phyloP scores from a whole-genome alignment of 2,329 filamentous ascomycete genomes.

The Fusarium praegraminearum region DNA sequence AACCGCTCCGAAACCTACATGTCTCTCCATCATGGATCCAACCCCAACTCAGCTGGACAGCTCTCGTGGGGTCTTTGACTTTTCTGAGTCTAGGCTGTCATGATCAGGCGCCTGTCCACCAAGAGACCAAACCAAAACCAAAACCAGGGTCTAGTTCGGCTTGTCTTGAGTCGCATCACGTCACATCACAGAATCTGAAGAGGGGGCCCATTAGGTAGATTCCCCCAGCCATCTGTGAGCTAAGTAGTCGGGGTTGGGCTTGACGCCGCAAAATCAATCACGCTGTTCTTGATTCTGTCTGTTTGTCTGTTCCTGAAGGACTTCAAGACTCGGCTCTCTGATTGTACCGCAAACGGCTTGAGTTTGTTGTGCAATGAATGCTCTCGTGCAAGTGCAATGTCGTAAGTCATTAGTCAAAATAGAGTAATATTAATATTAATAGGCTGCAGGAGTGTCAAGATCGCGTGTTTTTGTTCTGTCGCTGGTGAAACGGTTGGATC shows the following conservation, averaged over 20 bases:
- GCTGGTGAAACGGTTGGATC: constrained; percentile 30
- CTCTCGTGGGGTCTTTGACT: constrained; percentile 17
- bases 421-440: not conserved
- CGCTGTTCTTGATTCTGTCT: not conserved
- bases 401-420: constrained; percentile 2
- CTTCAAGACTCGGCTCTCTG: not conserved
- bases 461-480: constrained; percentile 29
- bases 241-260: constrained; percentile 24
- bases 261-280: constrained; percentile 21
- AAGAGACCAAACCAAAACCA: constrained; percentile 9
- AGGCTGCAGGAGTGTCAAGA: not conserved
- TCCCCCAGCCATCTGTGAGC: constrained; percentile 13
- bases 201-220: not conserved
- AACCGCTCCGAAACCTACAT: not conserved
- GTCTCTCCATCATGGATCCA: not conserved
- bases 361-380: constrained; percentile 15
- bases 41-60: constrained; percentile 29
- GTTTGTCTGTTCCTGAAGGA: not conserved
- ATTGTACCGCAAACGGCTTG: constrained; percentile 5
- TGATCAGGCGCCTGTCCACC: constrained; percentile 38
- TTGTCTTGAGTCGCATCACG: constrained; percentile 32
- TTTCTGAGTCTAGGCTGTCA: constrained; percentile 4
- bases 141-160: constrained; percentile 23
- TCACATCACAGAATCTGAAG: constrained; percentile 22
- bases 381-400: constrained; percentile 20